Base-by-base conservation (phyloP, 2,329 filamentous ascomycete species). In the Claviceps monticola region DNA sequence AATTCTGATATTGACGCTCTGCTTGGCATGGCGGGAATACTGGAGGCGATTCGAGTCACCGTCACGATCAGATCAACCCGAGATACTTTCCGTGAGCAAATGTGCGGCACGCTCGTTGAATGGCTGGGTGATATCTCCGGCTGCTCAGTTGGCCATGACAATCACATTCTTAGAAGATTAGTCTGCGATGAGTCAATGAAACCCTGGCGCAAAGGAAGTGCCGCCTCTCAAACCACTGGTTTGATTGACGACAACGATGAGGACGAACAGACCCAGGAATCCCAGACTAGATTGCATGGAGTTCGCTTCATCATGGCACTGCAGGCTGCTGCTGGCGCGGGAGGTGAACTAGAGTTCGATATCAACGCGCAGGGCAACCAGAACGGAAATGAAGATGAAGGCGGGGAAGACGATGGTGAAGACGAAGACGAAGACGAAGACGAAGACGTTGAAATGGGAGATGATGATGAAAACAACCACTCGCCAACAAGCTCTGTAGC, bases 41-140 rank as follows among this genome's bases (percentile, higher is more conserved):
- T 98, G 57, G 93, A 98, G 67, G 84, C 95, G 55, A 96, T 98
- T 66, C 90, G 95, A 64, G 82, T 98, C 53, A 97, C 93, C 0
- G 88, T 96, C 48, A 98, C 93, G 0, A 89, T 98, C 55, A 82
- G 93, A 45, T 95, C 91, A 9, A 82, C 93, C 5, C 80, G 94
- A 59, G 93, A 98, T 68, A 97, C 89, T 0, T 98, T 97, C 69
- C 80, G 93, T 54, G 93, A 98, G 65, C 87, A 97, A 65, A 98
- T 98, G 94, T 96, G 90, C 60, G 89, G 87, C n/a, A 88, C 89
- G 16, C 91, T 98, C 55, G 85, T 98, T 51, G 90, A 96, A 60
- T 98, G 94, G 94, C 76, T 98, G 19, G 79, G 83, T 50, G 94
- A 98, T 66, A 94, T 98, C 60, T 80, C 89, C 7, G 89, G 89